Evolutionary conservation across 768 basidiomycete genomes (phyloP).

Genomic region (Asterophora lycoperdoides): DNA sequence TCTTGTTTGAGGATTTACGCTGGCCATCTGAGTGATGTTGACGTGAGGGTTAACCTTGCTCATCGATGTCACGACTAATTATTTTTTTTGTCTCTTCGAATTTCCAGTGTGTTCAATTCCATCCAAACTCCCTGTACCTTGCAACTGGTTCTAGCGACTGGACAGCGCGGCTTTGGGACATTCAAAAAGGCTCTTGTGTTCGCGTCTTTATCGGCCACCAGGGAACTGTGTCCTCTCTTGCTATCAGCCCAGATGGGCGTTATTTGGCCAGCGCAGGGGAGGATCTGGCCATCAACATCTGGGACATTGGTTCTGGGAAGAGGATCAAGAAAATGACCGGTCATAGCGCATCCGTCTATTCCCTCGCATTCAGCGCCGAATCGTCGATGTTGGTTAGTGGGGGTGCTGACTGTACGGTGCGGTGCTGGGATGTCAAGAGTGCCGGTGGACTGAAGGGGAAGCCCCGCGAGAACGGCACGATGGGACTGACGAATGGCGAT

Average conservation of each 20-base stretch:
- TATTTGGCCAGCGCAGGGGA: slow-evolving; percentile 91
- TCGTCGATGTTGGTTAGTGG: slow-evolving; percentile 89
- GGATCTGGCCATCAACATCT: slow-evolving; percentile 90
- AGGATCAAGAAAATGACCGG: slow-evolving; percentile 96
- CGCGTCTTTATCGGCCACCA: slow-evolving; percentile 96
- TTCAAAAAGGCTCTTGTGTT: slow-evolving; percentile 91
- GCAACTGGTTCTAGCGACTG: slow-evolving; percentile 96
- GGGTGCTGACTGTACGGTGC: slow-evolving; percentile 90
- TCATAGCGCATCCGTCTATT: slow-evolving; percentile 85
- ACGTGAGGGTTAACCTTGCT: slow-evolving; percentile 55
- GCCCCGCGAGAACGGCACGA: slow-evolving; percentile 49
- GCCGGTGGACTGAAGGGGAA: slow-evolving; percentile 62
- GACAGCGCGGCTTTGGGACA: slow-evolving; percentile 96
- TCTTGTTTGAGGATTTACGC: slow-evolving; percentile 88
- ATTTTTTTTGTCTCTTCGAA: not conserved
- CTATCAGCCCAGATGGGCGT: slow-evolving; percentile 90
- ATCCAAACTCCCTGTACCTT: slow-evolving; percentile 95
- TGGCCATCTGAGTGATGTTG: slow-evolving; percentile 94
- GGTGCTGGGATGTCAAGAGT: slow-evolving; percentile 95
- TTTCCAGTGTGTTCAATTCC: slow-evolving; percentile 85
- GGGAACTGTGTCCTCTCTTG: slow-evolving; percentile 78
- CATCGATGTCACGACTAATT: not conserved
- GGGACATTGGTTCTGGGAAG: slow-evolving; percentile 95
- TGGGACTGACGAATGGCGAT: slow-evolving; percentile 21
- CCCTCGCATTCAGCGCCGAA: slow-evolving; percentile 88